Evolutionary conservation across 768 basidiomycete genomes (phyloP).

Genomic region (Holtermannia corniformis): DNA sequence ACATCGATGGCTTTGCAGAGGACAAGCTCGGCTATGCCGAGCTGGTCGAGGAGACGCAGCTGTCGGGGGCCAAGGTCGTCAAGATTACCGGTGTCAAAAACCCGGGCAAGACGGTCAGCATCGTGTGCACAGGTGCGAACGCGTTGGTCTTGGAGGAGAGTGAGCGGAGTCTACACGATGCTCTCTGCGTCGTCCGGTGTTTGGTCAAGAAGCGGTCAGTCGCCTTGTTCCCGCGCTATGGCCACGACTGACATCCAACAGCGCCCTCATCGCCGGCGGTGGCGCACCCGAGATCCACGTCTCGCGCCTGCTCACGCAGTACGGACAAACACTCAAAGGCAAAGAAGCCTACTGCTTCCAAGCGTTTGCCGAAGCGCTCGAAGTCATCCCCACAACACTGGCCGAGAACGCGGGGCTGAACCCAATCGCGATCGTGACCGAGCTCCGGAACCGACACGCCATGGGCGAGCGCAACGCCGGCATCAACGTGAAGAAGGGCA

Average conservation of each 20-base stretch:
- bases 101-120: slow-evolving; percentile 84
- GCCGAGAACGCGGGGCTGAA: slow-evolving; percentile 98
- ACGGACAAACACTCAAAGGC: slow-evolving; percentile 85
- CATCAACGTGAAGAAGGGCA: slow-evolving; percentile 95
- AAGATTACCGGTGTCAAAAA: slow-evolving; percentile 92
- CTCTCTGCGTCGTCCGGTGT: slow-evolving; percentile 96
- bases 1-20: slow-evolving; percentile 94
- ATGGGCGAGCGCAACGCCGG: slow-evolving; percentile 89
- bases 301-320: slow-evolving; percentile 78
- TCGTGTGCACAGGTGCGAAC: slow-evolving; percentile 90
- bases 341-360: slow-evolving; percentile 99
- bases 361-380: slow-evolving; percentile 92
- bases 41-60: slow-evolving; percentile 75
- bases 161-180: slow-evolving; percentile 95
- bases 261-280: slow-evolving; percentile 89
- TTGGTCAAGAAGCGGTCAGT: slow-evolving; percentile 92
- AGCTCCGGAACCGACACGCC: slow-evolving; percentile 92
- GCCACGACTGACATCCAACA: slow-evolving; percentile 21
- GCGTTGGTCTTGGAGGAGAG: slow-evolving; percentile 89
- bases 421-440: slow-evolving; percentile 95
- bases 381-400: slow-evolving; percentile 93
- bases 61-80: slow-evolving; percentile 76
- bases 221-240: background rate
- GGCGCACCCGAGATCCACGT: slow-evolving; percentile 98
- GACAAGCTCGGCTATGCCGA: slow-evolving; percentile 97